Base-by-base conservation (phyloP, 345 rosid genomes). In the Anacardium occidentale region DNA sequence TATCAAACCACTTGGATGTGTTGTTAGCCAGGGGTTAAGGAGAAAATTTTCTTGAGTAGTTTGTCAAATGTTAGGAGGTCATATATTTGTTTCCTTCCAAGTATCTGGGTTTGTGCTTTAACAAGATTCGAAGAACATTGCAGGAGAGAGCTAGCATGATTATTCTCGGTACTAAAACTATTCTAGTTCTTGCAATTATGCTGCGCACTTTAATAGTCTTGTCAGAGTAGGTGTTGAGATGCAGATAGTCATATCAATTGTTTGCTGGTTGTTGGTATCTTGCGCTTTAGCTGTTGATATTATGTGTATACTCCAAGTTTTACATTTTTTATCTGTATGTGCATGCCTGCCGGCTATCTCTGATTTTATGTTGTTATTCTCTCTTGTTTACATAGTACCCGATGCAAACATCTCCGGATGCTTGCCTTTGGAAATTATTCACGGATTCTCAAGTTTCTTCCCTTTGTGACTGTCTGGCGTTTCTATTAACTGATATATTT, bases 21-120 rank as follows among this genome's bases (percentile, higher is more conserved):
- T 80, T 81, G 83, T 78, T 82, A 76, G 96, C 97, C 54, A 86
- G 89, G 72, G 98, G 98, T 74, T 95, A 72, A 85, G 75, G 72
- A 60, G 18, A 67, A 59, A 57, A 68, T 29, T 42, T 57, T 71
- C 48, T 68, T 51, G 32, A 8, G 42, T 53, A 8, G 68, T 64
- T 53, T 15, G 56, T 50, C 32, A 17, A 66, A 65, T 57, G 55
- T 24, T 21, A 40, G 65, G 73, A 57, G 55, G 25, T 34, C 45
- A 26, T 52, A 29, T 9, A 21, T 48, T 65, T 26, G 22, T 67
- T 42, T 15, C 20, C 18, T 42, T 44, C 12, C 25, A 59, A 61
- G 42, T 50, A 58, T 59, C 18, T 54, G 64, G 64, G 22, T 13
- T 21, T 51, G 55, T 54, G 52, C 24, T 65, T 20, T 22, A 11